Base-by-base conservation (phyloP, 1,139 yeast species). In the Candida smagusa region DNA sequence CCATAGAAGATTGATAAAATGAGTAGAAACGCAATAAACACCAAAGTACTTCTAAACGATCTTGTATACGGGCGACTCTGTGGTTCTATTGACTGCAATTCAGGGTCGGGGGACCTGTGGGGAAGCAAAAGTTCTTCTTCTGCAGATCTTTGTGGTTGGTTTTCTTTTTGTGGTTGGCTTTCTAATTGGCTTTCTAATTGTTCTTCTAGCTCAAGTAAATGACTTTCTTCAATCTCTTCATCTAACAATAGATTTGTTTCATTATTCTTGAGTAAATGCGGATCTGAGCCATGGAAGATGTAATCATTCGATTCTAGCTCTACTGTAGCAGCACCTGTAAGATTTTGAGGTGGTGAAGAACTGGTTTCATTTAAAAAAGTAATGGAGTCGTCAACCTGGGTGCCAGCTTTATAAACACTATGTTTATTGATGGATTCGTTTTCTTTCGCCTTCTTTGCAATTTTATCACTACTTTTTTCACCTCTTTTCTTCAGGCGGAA, bases 401-500 rank as follows among this genome's bases (percentile, higher is more conserved):
- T 9, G 21, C 24, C 26, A 19, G 31, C 22, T 24, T 21, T 16
- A 29, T 16, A 9, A 29, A 28, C n/a, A 21, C 31, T 26, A 27
- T 30, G 11, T 22, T 27, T 24, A 12, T 29, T 29, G 22, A 11
- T 13, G 23, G 11, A 9, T 22, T 26, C 28, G 12, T 32, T 30
- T 32, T 25, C 26, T 24, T 26, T 24, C 3, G 12, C 27, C 12
- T 4, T 21, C 7, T 12, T 13, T 22, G 33, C 12, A 11, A 16
- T 31, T 22, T 30, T 13, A 23, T 24, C 41, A 28, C 38, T 31
- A 7, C 37, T 37, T 9, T 29, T 28, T 32, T 33, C 34, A 30
- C 24, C 31, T 27, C 40, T 37, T 7, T 16, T 16, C 19, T 16
- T 16, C 19, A 16, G 19, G 19, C 36, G 23, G 37, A 45, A 45